Conservation (phyloP, 192 early-diverging fungal species). For the Diversispora eburnea region DNA sequence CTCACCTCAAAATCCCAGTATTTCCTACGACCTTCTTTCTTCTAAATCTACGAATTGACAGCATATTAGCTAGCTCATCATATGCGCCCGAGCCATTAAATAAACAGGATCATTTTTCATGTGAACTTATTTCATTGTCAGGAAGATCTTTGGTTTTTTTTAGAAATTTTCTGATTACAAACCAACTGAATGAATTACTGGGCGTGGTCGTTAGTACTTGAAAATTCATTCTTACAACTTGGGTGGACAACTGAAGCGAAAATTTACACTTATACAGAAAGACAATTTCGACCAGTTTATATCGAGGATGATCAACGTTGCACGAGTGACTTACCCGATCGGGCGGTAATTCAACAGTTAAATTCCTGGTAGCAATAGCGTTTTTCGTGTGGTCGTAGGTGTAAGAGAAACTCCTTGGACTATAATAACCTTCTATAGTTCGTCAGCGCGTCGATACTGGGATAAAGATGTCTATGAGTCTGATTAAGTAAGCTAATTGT, state of each 20-base stretch:
- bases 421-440: not conserved
- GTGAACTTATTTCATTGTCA: not conserved
- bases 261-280: not conserved
- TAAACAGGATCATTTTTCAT: not conserved
- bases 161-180: not conserved
- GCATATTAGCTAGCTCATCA: no score
- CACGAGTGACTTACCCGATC: not conserved
- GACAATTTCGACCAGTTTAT: not conserved
- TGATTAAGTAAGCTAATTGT: not conserved
- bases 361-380: not conserved
- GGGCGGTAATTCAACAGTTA: not conserved
- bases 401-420: not conserved
- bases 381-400: not conserved
- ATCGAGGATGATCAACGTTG: not conserved
- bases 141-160: not conserved
- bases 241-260: not conserved
- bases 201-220: not conserved
- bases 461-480: not conserved
- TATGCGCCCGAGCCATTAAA: no score
- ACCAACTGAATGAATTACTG: not conserved
- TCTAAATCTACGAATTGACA: no score
- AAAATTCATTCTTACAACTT: not conserved
- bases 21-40: no score
- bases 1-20: no score
- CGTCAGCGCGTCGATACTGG: not conserved